Evolutionary conservation across 2,329 filamentous ascomycete species (phyloP).

Genomic region (Aureobasidium sp.): DNA sequence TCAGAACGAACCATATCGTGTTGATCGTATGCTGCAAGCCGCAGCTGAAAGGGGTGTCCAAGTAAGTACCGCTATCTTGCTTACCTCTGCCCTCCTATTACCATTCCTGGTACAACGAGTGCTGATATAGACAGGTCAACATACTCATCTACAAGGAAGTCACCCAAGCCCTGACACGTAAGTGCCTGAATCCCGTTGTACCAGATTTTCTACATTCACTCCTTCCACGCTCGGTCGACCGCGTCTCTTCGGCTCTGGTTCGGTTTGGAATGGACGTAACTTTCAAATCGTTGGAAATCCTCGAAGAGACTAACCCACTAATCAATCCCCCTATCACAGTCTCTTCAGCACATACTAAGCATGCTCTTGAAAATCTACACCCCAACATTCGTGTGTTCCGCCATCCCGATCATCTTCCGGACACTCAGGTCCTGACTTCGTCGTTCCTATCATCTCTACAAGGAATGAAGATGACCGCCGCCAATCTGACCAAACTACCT

Average conservation of each 20-base stretch:
- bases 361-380: conserved; percentile 65
- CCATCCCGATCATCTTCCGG: conserved; percentile 81
- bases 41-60: conserved; percentile 79
- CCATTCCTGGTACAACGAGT: neutral
- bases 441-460: conserved; percentile 50
- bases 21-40: conserved; percentile 74
- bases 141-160: conserved; percentile 49
- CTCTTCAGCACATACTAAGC: conserved; percentile 68
- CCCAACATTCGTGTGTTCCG: conserved; percentile 83
- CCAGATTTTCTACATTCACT: conserved; percentile 40
- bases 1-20: conserved; percentile 72
- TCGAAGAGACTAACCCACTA: conserved; percentile 40
- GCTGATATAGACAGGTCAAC: neutral
- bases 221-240: conserved; percentile 35
- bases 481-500: conserved; percentile 57
- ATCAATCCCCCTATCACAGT: conserved; percentile 43
- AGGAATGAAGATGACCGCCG: conserved; percentile 48
- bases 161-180: conserved; percentile 69
- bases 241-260: conserved; percentile 34
- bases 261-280: conserved; percentile 37
- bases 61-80: conserved; percentile 72
- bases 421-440: conserved; percentile 58
- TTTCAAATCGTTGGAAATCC: conserved; percentile 39
- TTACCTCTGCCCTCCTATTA: neutral
- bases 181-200: conserved; percentile 42